These are phyloP conservation scores for Aspergillus floridensis DNA, from an alignment of 2,329 filamentous ascomycete species.

Conservation along the genomic window DNA sequence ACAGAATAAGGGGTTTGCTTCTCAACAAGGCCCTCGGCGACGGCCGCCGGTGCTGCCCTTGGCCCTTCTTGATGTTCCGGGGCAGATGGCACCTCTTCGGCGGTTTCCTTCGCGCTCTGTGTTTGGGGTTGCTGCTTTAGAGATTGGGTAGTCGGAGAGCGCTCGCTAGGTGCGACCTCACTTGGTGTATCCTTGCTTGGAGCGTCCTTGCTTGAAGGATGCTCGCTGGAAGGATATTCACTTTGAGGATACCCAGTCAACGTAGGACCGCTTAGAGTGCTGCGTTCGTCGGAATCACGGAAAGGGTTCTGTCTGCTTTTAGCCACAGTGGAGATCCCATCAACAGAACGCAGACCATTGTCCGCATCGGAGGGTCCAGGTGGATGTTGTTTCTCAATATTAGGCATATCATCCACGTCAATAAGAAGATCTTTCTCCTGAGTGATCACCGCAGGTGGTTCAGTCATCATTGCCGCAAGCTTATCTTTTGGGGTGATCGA, in stretches of 20 bases:
- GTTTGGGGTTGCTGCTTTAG: not conserved
- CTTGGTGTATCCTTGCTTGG: not conserved
- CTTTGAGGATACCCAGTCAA: not conserved
- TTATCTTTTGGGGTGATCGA: constrained; percentile 32
- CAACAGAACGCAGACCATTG: constrained; percentile 3
- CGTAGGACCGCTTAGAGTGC: not conserved
- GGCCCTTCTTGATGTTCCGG: not conserved
- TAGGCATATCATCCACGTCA: constrained; percentile 20
- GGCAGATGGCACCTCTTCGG: not conserved
- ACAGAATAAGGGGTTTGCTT: constrained; percentile 13
- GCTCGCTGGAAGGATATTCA: not conserved
- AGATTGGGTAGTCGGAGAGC: not conserved
- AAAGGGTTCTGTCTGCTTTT: not conserved
- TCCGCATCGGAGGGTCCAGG: not conserved
- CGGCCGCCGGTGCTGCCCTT: constrained; percentile 1
- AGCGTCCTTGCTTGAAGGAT: not conserved
- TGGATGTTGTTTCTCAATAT: not conserved
- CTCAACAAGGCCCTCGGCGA: not conserved
- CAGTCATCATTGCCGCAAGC: constrained; percentile 12
- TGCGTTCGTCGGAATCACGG: not conserved
- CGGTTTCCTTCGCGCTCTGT: not conserved
- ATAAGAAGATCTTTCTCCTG: constrained; percentile 14
- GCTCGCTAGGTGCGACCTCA: not conserved
- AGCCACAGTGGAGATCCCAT: constrained; percentile 1
- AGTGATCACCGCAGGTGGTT: not conserved